These are phyloP conservation scores for Candida odintsovae DNA, from an alignment of 805 yeast genomes.

Conservation along the genomic window DNA sequence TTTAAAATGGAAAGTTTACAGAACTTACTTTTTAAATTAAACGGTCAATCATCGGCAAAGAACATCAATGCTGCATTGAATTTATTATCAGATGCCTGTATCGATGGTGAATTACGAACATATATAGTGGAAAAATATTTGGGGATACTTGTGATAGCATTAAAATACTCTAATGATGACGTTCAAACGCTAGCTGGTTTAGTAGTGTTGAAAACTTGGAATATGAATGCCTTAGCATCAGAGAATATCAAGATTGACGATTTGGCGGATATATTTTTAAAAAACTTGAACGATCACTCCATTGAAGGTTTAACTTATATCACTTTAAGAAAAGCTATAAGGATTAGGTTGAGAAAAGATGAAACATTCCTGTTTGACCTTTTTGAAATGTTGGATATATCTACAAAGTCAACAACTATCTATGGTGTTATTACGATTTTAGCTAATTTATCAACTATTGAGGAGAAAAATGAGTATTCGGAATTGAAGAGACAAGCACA, in stretches of 20 bases:
- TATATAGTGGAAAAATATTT: constrained; percentile 40
- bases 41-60: constrained; percentile 1
- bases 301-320: constrained; percentile 48
- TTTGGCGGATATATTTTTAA: constrained; percentile 26
- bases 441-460: constrained; percentile 26
- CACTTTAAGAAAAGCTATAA: constrained; percentile 35
- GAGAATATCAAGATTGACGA: constrained; percentile 27
- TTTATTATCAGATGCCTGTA: constrained; percentile 41
- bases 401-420: constrained; percentile 7
- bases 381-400: constrained; percentile 17
- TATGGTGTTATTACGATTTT: constrained; percentile 30
- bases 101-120: constrained; percentile 44
- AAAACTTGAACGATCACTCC: constrained; percentile 15
- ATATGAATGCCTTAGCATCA: constrained; percentile 29
- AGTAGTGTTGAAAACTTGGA: constrained; percentile 54
- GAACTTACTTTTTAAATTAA: constrained; percentile 16
- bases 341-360: constrained; percentile 32
- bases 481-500: constrained; percentile 28
- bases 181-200: constrained; percentile 34
- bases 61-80: constrained; percentile 25
- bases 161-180: constrained; percentile 17
- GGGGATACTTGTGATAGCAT: constrained; percentile 33
- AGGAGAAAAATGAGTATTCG: constrained; percentile 22
- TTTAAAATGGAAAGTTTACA: constrained; percentile 26
- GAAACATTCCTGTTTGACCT: constrained; percentile 28